Evolutionary conservation across 106 monocot species (phyloP), one percentile per base, ranked within the genome.

Genomic region (Allium sativum): DNA sequence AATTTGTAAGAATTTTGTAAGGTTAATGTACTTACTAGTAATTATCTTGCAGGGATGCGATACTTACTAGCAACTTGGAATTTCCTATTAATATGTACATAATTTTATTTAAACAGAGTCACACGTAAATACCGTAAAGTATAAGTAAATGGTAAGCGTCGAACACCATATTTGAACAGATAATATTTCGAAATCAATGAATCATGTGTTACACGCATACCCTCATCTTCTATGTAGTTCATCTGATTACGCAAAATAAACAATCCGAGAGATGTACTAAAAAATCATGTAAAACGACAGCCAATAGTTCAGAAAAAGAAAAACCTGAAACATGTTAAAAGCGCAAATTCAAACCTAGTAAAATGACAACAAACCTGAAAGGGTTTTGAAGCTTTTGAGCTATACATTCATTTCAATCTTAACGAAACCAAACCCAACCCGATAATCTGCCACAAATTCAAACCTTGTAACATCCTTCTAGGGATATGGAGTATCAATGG

Each of bases 41-140:
- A 31, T 31, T 3, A 31, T 31, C 5, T 2, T 61, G 62, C 41
- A 93, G 90, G 95, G 95, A 0, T 95, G 95, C 31, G 95, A 95
- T 52, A 90, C 90, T 3, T 95, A n/a, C n/a, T n/a, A n/a, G 84
- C 64, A 19, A 75, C 74, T 69, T 79, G 83, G 54, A 95, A 95
- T 77, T 84, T 95, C 79, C 94, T 95, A 77, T 55, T 4, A 20
- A 8, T 45, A 7, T n/a, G 42, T 21, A 72, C 53, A 47, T 61
- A 70, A 48, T 61, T 7, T 47, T 48, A 48, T 18, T 1, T 62
- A 55, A 42, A 17, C 10, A 7, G 12, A 42, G 14, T 52, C 22
- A 68, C 18, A 14, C 13, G 46, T 40, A 9, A 40, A 11, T 31
- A 64, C 55, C 18, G 4, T 8, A 18, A 53, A 14, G 5, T 55